Evolutionary conservation across 306 rosid species (phyloP).

Genomic region (Ammopiptanthus mongolicus): DNA sequence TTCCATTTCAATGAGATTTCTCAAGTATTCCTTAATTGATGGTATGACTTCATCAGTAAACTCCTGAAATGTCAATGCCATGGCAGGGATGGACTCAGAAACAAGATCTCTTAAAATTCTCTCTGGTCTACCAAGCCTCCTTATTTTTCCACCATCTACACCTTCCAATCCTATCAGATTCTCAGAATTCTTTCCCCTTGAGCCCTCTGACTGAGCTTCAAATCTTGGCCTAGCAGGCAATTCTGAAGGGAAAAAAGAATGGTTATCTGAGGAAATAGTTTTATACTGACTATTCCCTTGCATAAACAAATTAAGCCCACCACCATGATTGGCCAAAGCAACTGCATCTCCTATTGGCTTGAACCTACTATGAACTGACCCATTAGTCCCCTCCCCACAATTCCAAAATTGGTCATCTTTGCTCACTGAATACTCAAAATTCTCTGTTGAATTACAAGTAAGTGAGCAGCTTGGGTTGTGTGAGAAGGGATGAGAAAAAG

Average conservation of each 20-base stretch:
- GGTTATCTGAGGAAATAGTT: slow-evolving; percentile 58
- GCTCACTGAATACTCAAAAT: slow-evolving; percentile 59
- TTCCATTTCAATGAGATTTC: slow-evolving; percentile 39
- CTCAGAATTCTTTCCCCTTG: slow-evolving; percentile 66
- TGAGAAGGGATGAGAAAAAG: slow-evolving; percentile 59
- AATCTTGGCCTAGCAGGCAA: slow-evolving; percentile 64
- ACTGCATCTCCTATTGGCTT: slow-evolving; percentile 82
- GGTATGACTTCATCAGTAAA: slow-evolving; percentile 46
- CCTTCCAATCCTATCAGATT: slow-evolving; percentile 50
- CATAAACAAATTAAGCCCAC: slow-evolving; percentile 48
- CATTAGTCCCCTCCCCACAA: slow-evolving; percentile 90
- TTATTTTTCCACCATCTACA: slow-evolving; percentile 35
- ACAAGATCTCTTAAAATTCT: slow-evolving; percentile 49
- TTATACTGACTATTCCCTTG: slow-evolving; percentile 49
- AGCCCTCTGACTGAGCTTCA: slow-evolving; percentile 54
- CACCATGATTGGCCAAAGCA: slow-evolving; percentile 52
- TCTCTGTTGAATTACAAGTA: slow-evolving; percentile 69
- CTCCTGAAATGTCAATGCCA: slow-evolving; percentile 59
- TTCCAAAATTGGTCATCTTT: slow-evolving; percentile 72
- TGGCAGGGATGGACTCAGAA: slow-evolving; percentile 41
- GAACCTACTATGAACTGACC: slow-evolving; percentile 86
- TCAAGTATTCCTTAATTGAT: slow-evolving; percentile 50
- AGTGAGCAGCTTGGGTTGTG: slow-evolving; percentile 84
- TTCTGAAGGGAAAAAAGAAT: slow-evolving; percentile 71
- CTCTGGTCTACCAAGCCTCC: slow-evolving; percentile 51